Evolutionary conservation across 2,329 filamentous ascomycete species (phyloP), one percentile per base, ranked within the genome.

Genomic region (Rhexocercosporidium sp.): DNA sequence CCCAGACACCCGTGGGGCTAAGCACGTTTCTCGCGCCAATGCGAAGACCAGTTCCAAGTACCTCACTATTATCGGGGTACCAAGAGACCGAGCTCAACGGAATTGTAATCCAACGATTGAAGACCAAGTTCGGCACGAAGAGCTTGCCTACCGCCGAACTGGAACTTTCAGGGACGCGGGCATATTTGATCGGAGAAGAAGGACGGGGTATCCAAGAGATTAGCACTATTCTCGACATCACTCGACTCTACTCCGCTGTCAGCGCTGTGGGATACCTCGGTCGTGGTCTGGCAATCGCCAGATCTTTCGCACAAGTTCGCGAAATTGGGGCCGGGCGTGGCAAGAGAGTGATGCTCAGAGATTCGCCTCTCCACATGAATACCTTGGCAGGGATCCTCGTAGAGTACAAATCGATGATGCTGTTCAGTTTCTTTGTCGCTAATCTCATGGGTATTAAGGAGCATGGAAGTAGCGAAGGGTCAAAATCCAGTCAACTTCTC

Each of bases 131-230:
- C 3, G 91, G 91, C 29, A 93, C 90, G 0, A 86, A 86, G 56
- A 83, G 88, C 0, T 80, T 94, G 0, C 90, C 91, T 0, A 93
- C 91, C 0, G 91, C 90, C 0, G 91, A 94, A 76, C 83, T 94
- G 0, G 89, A 90, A 67, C 82, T 92, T 2, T 80, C 83, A 18
- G 83, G 81, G n/a, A 87, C 87, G 82, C 84, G 89, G 1, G 89
- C 81, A 3, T 89, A 89, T 82, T 81, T 93, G 6, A 79, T 94
- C 31, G 92, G 92, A 6, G 79, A 84, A 3, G 84, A 91, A 69
- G 90, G 91, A 1, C 79, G 85, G 47, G 92, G 91, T 1, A 84
- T 92, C 34, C 85, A 86, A 27, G 89, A 92, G 72, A 91, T 94
- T 66, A 83, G 85, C 46, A 87, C 87, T 1, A 81, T 94, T 16